These are phyloP conservation scores for Vaccinium corymbosum DNA, from an alignment of 148 eudicot species.

Conservation along the genomic window DNA sequence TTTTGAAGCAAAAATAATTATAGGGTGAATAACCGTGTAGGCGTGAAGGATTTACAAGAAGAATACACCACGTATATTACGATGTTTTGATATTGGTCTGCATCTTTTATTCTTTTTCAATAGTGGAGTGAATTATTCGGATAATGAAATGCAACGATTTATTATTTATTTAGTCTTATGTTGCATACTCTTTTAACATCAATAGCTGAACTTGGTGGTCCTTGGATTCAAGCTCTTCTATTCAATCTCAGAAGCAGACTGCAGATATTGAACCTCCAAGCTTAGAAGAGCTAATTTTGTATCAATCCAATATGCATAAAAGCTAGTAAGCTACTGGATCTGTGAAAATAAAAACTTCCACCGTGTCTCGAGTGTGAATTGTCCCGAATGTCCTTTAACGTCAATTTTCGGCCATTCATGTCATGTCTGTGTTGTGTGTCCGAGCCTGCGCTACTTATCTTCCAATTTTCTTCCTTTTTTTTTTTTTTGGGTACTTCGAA, in stretches of 20 bases:
- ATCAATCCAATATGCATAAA: neutral
- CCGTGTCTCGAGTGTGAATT: neutral
- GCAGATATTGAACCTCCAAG: too few relatives aligned
- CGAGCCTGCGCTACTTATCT: neutral
- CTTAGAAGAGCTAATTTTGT: neutral
- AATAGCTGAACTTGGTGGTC: too few relatives aligned
- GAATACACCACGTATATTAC: neutral
- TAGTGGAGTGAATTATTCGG: neutral
- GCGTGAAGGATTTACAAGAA: neutral
- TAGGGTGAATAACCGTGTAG: neutral
- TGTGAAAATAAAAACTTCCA: neutral
- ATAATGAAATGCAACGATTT: neutral
- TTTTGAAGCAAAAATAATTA: neutral
- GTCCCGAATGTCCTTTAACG: neutral
- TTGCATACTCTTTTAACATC: neutral
- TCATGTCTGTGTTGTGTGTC: neutral
- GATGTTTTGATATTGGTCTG: neutral
- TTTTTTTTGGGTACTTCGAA: too few relatives aligned
- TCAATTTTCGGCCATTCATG: neutral
- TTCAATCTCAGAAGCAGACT: too few relatives aligned
- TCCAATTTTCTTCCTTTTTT: neutral
- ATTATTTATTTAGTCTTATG: neutral
- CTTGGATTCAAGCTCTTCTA: too few relatives aligned
- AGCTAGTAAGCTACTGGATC: neutral
- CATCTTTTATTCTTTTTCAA: neutral